A percentile compares a stretch with the other conserved stretches of the same genome.
Conservation (phyloP, 306 rosid genomes). For the Quercus cerris region DNA sequence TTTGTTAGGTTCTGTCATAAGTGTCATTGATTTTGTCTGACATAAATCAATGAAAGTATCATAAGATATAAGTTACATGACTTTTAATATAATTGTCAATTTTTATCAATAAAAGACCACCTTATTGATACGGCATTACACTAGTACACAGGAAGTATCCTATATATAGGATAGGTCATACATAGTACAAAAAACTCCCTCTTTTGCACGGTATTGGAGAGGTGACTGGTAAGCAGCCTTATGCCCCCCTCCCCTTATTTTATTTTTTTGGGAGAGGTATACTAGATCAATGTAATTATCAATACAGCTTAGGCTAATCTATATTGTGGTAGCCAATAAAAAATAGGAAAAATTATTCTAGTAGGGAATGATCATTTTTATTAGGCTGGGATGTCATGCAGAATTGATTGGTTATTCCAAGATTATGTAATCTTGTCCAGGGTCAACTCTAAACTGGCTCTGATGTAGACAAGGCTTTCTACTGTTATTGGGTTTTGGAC, state of each 20-base stretch:
- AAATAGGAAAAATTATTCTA: background rate
- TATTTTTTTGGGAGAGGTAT: background rate
- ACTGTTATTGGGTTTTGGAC: background rate
- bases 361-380: background rate
- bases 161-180: no score
- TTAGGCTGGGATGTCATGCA: no score
- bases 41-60: background rate
- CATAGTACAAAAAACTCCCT: no score
- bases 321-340: background rate
- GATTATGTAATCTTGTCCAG: background rate
- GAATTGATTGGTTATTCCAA: background rate
- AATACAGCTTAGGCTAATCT: background rate
- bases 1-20: background rate
- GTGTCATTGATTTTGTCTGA: background rate
- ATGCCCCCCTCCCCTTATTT: no score
- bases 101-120: no score
- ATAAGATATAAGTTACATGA: background rate
- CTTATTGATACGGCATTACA: no score
- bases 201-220: background rate
- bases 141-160: background rate
- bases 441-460: background rate
- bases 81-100: background rate
- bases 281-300: background rate
- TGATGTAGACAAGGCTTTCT: background rate
- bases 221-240: no score